Base-by-base conservation (phyloP, 805 yeast species). In the Saturnispora besseyi region DNA sequence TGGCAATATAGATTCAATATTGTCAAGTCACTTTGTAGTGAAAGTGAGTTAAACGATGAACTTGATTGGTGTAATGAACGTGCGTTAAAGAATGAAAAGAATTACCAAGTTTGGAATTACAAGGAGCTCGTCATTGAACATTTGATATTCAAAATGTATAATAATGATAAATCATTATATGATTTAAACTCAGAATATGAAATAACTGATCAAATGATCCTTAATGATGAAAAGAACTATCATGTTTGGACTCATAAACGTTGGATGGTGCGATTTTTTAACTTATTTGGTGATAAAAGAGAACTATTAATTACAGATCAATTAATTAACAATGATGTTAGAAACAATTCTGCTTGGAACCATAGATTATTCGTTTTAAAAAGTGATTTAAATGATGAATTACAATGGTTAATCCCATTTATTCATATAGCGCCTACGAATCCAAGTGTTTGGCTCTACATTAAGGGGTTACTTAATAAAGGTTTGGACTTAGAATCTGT, bases 91-190 rank as follows among this genome's bases (percentile, higher is more conserved):
- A 84, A 85, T 63, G 84, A 90, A 38, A 93, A 93, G 64, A 91
- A 90, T 69, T 93, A 93, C 67, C 99, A 93, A 65, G 84, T 91
- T n/a, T 93, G 98, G 97, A 87, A 90, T 58, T 90, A 91, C 61
- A 76, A 97, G 50, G 90, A 84, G 59, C 69, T 80, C 32, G 62
- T 91, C 8, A 67, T 84, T 49, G 72, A 72, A 40, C 49, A 63
- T 44, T 56, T 53, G 45, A 51, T 54, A 32, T 29, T 53, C 4
- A 18, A 41, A 21, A 12, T 21, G 12, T 34, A 29, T 32, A 40
- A 24, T 1, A 47, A 51, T 2, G 53, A 53, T 8, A 51, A 59
- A 28, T 41, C 53, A 3, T 50, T 50, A n/a, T 74, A 73, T 57
- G 57, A 70, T 41, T 65, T 74, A 2, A 69, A 66, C 40, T 5